Percentiles rank a stretch among this genome's conserved stretches.
These are phyloP conservation scores for Coemansia umbellata DNA, from an alignment of 192 early-diverging fungal species.

Conservation along the genomic window DNA sequence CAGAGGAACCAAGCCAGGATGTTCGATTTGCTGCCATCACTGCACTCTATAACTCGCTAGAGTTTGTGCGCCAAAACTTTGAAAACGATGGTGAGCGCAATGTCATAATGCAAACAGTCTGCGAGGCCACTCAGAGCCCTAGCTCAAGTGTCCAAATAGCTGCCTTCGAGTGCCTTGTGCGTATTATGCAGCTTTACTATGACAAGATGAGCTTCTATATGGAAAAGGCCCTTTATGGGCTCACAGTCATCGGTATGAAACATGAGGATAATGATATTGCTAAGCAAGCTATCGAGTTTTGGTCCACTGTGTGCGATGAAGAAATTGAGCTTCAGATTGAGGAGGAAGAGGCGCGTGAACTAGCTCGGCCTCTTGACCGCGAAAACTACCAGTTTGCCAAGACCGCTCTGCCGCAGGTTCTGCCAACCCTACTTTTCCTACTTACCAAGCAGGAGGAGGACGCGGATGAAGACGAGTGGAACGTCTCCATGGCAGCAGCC, in stretches of 20 bases:
- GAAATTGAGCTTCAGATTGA: constrained; percentile 76
- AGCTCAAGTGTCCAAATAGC: constrained; percentile 74
- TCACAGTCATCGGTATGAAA: constrained; percentile 92
- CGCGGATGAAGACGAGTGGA: constrained; percentile 99
- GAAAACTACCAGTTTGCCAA: constrained; percentile 74
- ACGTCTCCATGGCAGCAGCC: constrained; percentile 94
- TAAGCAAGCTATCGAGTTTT: constrained; percentile 98
- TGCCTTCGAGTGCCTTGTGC: constrained; percentile 94
- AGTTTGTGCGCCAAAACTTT: constrained; percentile 94
- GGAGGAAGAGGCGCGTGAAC: constrained; percentile 55
- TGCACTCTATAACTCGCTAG: constrained; percentile 91
- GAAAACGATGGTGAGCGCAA: constrained; percentile 92
- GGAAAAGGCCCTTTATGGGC: constrained; percentile 90
- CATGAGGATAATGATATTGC: constrained; percentile 83
- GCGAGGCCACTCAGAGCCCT: constrained; percentile 85
- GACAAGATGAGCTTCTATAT: constrained; percentile 96
- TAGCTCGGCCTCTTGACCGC: constrained; percentile 50
- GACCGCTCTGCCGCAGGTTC: constrained; percentile 71
- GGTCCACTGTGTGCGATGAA: constrained; percentile 97
- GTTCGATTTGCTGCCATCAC: constrained; percentile 85
- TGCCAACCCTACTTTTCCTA: constrained; percentile 79
- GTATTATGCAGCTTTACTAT: constrained; percentile 97
- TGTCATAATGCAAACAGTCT: constrained; percentile 98
- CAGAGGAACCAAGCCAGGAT: constrained; percentile 83
- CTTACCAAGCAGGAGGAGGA: constrained; percentile 98